These are phyloP conservation scores for Macrolepiota fuliginosa DNA, from an alignment of 768 basidiomycete species.

Conservation along the genomic window DNA sequence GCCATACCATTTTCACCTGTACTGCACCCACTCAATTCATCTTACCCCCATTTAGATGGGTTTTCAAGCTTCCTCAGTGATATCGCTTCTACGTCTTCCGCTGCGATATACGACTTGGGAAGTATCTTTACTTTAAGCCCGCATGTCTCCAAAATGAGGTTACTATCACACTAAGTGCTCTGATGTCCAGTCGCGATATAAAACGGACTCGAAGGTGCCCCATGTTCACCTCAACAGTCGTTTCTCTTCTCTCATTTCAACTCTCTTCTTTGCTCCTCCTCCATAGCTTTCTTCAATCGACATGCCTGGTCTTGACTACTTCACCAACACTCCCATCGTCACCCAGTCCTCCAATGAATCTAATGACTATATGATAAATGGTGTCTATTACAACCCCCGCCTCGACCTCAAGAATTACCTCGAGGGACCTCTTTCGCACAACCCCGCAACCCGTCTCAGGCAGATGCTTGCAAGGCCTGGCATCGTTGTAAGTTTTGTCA, in stretches of 20 bases:
- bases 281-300: neutral
- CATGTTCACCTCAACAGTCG: neutral
- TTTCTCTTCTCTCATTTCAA: neutral
- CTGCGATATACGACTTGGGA: neutral
- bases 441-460: slow-evolving; percentile 65
- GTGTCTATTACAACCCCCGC: slow-evolving; percentile 58
- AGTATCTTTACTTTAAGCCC: neutral
- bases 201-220: neutral
- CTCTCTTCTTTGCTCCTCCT: neutral
- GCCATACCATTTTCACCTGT: neutral
- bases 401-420: slow-evolving; percentile 67
- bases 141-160: neutral
- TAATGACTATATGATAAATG: slow-evolving; percentile 1
- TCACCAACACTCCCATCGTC: neutral
- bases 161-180: neutral
- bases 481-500: slow-evolving; percentile 53
- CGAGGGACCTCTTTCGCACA: slow-evolving; percentile 60
- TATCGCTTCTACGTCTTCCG: neutral
- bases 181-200: neutral
- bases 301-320: slow-evolving; percentile 12
- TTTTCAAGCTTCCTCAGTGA: neutral
- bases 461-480: slow-evolving; percentile 64
- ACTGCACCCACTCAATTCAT: neutral
- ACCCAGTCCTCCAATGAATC: neutral
- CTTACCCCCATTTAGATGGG: neutral